Conservation (phyloP, 805 yeast genomes). For the Candida morakotiae region DNA sequence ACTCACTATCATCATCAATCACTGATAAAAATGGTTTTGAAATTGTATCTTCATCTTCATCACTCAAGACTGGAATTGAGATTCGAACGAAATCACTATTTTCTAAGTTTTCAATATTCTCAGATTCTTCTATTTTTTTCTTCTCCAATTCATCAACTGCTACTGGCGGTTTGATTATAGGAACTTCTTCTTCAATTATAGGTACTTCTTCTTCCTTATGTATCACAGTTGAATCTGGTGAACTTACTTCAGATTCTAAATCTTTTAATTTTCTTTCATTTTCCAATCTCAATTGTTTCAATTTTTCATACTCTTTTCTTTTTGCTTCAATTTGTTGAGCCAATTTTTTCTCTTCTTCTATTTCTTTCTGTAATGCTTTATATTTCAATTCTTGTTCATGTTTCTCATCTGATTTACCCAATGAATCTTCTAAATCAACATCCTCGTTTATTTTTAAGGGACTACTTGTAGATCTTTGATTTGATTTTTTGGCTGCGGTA, state of each 20-base stretch:
- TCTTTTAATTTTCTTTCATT: conserved; percentile 22
- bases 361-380: conserved; percentile 27
- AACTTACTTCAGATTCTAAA: conserved; percentile 8
- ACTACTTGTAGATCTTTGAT: conserved; percentile 3
- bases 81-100: conserved; percentile 1
- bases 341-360: conserved; percentile 34
- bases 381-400: conserved; percentile 24
- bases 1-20: conserved; percentile 1
- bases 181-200: conserved; percentile 18
- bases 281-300: conserved; percentile 18
- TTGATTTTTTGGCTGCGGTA: conserved; percentile 1
- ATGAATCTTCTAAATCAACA: conserved; percentile 16
- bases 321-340: conserved; percentile 36
- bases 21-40: conserved; percentile 5
- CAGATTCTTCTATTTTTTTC: conserved; percentile 5
- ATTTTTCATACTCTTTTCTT: conserved; percentile 32
- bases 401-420: conserved; percentile 18
- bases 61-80: conserved; percentile 2
- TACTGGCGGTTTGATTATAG: conserved; percentile 14
- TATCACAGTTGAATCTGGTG: conserved; percentile 1
- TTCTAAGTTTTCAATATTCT: not conserved
- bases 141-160: conserved; percentile 22
- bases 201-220: conserved; percentile 8
- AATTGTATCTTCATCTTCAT: conserved; percentile 3
- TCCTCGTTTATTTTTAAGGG: conserved; percentile 13